A percentile compares a stretch with the other conserved stretches of the same genome.
Evolutionary conservation across 352 stramenopile genomes (phyloP).

Genomic region (Phytopythium kandeliae): DNA sequence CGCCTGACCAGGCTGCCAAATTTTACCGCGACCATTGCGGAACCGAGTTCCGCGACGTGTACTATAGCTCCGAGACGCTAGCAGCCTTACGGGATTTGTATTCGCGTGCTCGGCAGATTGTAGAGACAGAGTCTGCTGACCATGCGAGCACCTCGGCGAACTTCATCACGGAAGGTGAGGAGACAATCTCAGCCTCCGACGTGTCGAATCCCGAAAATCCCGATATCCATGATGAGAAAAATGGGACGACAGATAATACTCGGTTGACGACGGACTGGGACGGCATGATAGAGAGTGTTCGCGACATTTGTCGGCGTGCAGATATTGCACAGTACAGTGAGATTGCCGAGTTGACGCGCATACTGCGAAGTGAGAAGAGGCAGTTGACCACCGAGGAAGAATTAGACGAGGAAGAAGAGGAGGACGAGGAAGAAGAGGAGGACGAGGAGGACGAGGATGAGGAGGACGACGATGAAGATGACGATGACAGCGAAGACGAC

Average conservation of each 20-base stretch:
- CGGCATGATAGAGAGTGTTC: slow-evolving; percentile 24
- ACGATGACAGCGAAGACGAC: slow-evolving; percentile 14
- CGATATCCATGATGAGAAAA: background rate
- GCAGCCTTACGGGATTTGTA: slow-evolving; percentile 16
- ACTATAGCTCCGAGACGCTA: slow-evolving; percentile 23
- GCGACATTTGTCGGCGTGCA: slow-evolving; percentile 15
- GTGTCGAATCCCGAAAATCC: background rate
- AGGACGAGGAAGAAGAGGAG: slow-evolving; percentile 16
- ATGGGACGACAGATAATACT: background rate
- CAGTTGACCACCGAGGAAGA: slow-evolving; percentile 19
- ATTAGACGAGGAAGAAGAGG: slow-evolving; percentile 18
- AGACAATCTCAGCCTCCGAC: background rate
- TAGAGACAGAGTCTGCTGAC: background rate
- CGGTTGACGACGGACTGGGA: slow-evolving; percentile 20
- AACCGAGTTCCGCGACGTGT: slow-evolving; percentile 26
- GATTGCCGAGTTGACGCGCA: slow-evolving; percentile 9
- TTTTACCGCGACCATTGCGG: slow-evolving; percentile 25
- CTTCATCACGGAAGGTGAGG: background rate
- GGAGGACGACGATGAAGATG: slow-evolving; percentile 6
- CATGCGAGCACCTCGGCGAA: background rate
- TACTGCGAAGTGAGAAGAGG: slow-evolving; percentile 20
- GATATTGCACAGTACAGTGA: slow-evolving; percentile 19
- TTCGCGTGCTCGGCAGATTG: background rate
- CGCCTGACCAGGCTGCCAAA: slow-evolving; percentile 14
- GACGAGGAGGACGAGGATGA: slow-evolving; percentile 16